phyloP scores from a whole-genome alignment of 2,329 filamentous ascomycete species.

The Diaporthe velutina region DNA sequence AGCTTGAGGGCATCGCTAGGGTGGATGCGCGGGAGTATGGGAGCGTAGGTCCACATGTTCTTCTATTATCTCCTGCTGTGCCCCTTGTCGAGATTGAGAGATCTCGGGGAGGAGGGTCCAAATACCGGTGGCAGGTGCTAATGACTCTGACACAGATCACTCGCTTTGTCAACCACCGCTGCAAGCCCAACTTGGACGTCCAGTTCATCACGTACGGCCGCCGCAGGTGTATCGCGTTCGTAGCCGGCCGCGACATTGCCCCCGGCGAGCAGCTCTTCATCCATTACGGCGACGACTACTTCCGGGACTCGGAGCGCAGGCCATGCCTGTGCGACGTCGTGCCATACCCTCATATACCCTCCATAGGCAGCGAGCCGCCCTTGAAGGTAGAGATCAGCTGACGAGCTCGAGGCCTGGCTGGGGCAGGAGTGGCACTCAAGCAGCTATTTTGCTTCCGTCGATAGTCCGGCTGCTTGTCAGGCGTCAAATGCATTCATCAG shows the following conservation, averaged over 20 bases:
- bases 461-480: background rate
- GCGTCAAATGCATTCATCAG: background rate
- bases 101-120: background rate
- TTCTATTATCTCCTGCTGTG: background rate
- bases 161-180: constrained; percentile 29
- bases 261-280: constrained; percentile 23
- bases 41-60: background rate
- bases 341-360: background rate
- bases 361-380: background rate
- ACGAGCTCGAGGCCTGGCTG: background rate
- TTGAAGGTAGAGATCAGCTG: background rate
- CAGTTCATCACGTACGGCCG: constrained; percentile 19
- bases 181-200: constrained; percentile 17
- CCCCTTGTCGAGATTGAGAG: background rate
- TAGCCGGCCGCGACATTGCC: background rate
- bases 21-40: constrained; percentile 17
- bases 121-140: background rate
- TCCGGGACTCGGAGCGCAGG: background rate
- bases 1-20: background rate
- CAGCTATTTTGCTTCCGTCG: background rate
- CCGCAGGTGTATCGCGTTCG: constrained; percentile 13
- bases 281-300: constrained; percentile 14
- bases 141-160: background rate
- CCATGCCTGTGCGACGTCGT: constrained; percentile 14
- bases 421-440: background rate